Conservation (phyloP, 805 yeast genomes). For the Wickerhamomyces rabaulensis region DNA sequence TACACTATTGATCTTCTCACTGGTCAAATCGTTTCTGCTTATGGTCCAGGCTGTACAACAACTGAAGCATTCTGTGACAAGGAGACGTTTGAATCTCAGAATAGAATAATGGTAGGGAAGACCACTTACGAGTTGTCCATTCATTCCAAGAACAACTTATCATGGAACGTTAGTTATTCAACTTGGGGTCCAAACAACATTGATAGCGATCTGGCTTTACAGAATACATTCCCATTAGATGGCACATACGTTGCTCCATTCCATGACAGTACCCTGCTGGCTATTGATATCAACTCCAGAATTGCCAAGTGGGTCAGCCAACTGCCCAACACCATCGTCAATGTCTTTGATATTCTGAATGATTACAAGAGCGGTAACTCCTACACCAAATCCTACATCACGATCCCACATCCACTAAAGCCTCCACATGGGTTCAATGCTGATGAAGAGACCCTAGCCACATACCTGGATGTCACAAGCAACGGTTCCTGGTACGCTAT, state of each 20-base stretch:
- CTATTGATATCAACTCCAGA: constrained; percentile 62
- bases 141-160: constrained; percentile 62
- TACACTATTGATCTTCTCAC: constrained; percentile 67
- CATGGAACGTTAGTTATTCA: constrained; percentile 84
- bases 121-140: constrained; percentile 70
- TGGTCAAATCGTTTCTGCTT: constrained; percentile 68
- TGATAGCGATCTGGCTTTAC: constrained; percentile 47
- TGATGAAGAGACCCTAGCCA: constrained; percentile 33
- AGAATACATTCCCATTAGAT: constrained; percentile 57
- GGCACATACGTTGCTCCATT: constrained; percentile 78
- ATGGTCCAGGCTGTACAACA: constrained; percentile 40
- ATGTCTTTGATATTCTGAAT: constrained; percentile 68
- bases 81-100: constrained; percentile 21
- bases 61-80: constrained; percentile 5
- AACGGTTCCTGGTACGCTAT: constrained; percentile 81
- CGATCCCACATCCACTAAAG: constrained; percentile 65
- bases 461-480: constrained; percentile 61
- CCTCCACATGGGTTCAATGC: constrained; percentile 20
- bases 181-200: constrained; percentile 91
- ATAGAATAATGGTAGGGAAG: constrained; percentile 57
- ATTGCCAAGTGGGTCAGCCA: constrained; percentile 76
- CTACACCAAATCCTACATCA: constrained; percentile 30
- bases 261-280: constrained; percentile 73
- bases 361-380: constrained; percentile 20
- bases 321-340: constrained; percentile 66